Percentiles rank a stretch among this genome's conserved stretches.
phyloP scores from a whole-genome alignment of 345 rosid genomes.

The Raphanus sativus region DNA sequence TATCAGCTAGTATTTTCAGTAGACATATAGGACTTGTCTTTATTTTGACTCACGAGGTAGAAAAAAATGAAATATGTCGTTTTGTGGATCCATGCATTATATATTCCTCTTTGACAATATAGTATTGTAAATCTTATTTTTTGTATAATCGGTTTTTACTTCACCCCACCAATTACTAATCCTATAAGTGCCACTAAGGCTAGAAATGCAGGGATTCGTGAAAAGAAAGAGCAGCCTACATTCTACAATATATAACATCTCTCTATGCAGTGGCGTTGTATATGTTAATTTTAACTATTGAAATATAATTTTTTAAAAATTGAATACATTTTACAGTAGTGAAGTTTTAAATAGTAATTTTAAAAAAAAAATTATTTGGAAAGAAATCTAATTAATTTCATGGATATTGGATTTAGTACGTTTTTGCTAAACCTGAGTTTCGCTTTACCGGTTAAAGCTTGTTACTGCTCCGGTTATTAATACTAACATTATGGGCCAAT shows the following conservation, averaged over 20 bases:
- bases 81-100: constrained; percentile 30
- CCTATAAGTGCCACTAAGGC: background rate
- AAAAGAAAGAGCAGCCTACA: background rate
- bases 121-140: background rate
- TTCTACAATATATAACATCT: background rate
- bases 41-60: constrained; percentile 31
- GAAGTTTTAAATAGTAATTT: background rate
- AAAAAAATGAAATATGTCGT: constrained; percentile 32
- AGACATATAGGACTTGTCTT: constrained; percentile 33
- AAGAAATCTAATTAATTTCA: background rate
- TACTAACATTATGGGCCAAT: background rate
- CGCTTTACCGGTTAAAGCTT: background rate
- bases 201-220: background rate
- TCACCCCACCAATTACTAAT: background rate
- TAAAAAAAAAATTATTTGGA: no score
- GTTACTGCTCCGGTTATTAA: background rate
- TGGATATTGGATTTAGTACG: background rate
- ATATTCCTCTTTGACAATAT: constrained; percentile 15
- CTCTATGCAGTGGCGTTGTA: background rate
- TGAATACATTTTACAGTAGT: background rate
- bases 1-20: constrained; percentile 7
- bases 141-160: background rate
- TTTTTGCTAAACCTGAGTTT: background rate
- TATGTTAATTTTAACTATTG: background rate
- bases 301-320: background rate